Base-by-base conservation (phyloP, 805 yeast genomes). In the Brettanomyces bruxellensis region DNA sequence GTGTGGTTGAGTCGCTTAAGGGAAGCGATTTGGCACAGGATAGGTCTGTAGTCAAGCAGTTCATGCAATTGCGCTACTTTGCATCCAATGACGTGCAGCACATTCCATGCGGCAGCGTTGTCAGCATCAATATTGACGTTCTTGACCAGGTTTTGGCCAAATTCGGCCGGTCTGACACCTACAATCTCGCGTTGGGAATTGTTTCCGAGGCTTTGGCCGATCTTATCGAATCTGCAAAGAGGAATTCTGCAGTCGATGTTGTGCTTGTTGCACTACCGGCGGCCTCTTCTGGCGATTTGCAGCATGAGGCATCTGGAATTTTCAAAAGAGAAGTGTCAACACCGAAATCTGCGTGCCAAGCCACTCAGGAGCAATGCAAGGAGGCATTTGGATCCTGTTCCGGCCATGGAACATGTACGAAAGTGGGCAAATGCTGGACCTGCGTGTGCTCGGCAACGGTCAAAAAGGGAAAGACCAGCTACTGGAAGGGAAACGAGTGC, bases 401-500 rank as follows among this genome's bases (percentile, higher is more conserved):
- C 35, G 66, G 69, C n/a, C 81, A 77, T 57, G 84, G 84, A 9
- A 46, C 62, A 12, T 78, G 84, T 55, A 48, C 72, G 9, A 60
- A 72, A 50, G 47, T 61, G 38, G 66, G 65, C 12, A 57, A 57
- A 25, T 71, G 77, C 58, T 78, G 76, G 75, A 63, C 68, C 41
- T 78, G 84, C 60, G 54, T 64, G 24, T 78, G 84, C 57, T 53
- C 71, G 2, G 57, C 80, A 13, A 67, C 75, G 5, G 62, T 57
- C 41, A 64, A 65, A 12, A 60, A 67, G 12, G 67, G 68, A 35
- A 66, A 67, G 48, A 76, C 82, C 25, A 73, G 76, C 40, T 63
- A 64, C 45, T 78, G 83, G 83, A 61, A 76, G 1, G 84, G 83
- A 24, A 54, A 53, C 48, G 76, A 78, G 50, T 85, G 93, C 62